phyloP scores from a whole-genome alignment of 371 early-diverging fungal species.

The Smittium mucronatum region DNA sequence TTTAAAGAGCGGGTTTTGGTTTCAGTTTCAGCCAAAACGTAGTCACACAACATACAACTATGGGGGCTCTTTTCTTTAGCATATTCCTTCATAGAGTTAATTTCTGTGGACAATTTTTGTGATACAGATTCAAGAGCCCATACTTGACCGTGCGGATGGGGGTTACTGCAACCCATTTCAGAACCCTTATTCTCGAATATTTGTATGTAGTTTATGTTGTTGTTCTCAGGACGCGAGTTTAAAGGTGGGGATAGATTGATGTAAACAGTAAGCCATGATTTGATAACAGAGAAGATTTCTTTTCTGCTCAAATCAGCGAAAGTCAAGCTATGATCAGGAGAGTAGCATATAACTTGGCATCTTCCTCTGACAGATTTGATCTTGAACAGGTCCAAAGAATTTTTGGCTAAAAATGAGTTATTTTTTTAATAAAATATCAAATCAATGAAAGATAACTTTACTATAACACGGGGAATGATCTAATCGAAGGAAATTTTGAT shows the following conservation, averaged over 20 bases:
- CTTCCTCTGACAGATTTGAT: conserved; percentile 61
- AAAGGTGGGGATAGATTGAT: conserved; percentile 23
- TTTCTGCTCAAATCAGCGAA: conserved; percentile 64
- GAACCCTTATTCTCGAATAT: conserved; percentile 95
- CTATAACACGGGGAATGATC: no score
- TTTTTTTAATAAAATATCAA: no score
- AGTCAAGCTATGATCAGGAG: conserved; percentile 74
- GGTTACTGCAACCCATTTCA: conserved; percentile 90
- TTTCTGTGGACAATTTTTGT: conserved; percentile 57
- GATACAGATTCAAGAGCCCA: conserved; percentile 82
- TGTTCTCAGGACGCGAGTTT: conserved; percentile 16
- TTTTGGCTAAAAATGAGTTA: conserved; percentile 5
- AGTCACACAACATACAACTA: conserved; percentile 65
- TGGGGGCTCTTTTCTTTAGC: conserved; percentile 24
- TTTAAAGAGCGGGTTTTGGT: conserved; percentile 1
- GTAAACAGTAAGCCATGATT: conserved; percentile 57
- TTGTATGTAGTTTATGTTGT: conserved; percentile 59
- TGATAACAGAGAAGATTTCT: conserved; percentile 53
- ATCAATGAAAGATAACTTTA: no score
- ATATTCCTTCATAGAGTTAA: conserved; percentile 43
- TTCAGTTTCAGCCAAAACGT: conserved; percentile 46
- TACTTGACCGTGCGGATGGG: conserved; percentile 83
- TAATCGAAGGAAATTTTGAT: no score
- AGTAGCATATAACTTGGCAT: conserved; percentile 81
- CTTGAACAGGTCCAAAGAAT: conserved; percentile 34